These are phyloP conservation scores for Clathrus columnatus DNA, from an alignment of 768 basidiomycete genomes.

Conservation along the genomic window DNA sequence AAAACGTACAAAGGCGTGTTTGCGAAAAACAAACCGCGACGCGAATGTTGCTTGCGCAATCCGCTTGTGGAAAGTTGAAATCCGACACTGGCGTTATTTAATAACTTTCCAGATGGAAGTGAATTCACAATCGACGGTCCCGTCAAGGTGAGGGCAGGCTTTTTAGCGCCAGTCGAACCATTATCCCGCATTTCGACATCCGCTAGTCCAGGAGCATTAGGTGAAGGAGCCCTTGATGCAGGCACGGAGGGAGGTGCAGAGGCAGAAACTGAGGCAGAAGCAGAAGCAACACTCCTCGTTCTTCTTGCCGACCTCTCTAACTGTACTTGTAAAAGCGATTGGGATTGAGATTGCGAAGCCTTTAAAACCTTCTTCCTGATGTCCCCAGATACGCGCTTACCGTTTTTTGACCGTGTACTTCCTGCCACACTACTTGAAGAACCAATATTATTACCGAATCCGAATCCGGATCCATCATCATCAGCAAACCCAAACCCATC, in stretches of 20 bases:
- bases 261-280: slow-evolving; percentile 24
- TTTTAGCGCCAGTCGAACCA: no score
- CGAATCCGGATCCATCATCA: slow-evolving; percentile 25
- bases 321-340: slow-evolving; percentile 24
- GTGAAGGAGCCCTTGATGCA: slow-evolving; percentile 50
- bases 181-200: background rate
- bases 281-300: slow-evolving; percentile 48
- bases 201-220: slow-evolving; percentile 27
- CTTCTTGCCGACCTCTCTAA: slow-evolving; percentile 63
- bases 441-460: slow-evolving; percentile 20
- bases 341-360: slow-evolving; percentile 12
- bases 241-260: slow-evolving; percentile 37
- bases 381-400: slow-evolving; percentile 40
- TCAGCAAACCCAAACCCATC: slow-evolving; percentile 34
- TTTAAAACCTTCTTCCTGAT: slow-evolving; percentile 73
- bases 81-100: background rate
- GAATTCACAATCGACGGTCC: no score
- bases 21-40: slow-evolving; percentile 59
- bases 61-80: slow-evolving; percentile 5
- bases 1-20: slow-evolving; percentile 86
- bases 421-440: slow-evolving; percentile 26
- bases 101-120: background rate
- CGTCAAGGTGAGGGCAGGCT: no score
- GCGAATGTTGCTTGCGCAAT: slow-evolving; percentile 3
- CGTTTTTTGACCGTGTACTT: slow-evolving; percentile 16